Conservation (phyloP, 2,329 filamentous ascomycete genomes). For the Zasmidium cellare region DNA sequence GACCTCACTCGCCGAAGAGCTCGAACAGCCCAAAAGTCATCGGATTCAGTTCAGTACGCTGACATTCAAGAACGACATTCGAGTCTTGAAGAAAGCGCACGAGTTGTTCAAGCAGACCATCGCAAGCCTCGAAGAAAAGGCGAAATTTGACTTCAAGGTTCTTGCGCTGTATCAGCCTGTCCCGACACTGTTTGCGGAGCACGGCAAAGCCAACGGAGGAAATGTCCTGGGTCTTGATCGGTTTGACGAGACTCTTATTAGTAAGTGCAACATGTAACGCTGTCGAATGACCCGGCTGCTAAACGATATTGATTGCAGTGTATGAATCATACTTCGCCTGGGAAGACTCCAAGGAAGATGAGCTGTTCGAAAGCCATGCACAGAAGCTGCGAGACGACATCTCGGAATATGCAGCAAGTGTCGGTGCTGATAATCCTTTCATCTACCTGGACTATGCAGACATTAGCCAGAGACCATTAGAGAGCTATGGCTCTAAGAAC, state of each 20-base stretch:
- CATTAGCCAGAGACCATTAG: slow-evolving; percentile 13
- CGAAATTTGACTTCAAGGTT: slow-evolving; percentile 6
- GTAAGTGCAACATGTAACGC: background rate
- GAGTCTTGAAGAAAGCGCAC: slow-evolving; percentile 16
- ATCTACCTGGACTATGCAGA: slow-evolving; percentile 22
- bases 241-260: slow-evolving; percentile 25
- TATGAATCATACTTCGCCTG: slow-evolving; percentile 19
- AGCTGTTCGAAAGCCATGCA: slow-evolving; percentile 15
- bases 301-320: background rate
- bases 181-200: slow-evolving; percentile 33
- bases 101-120: slow-evolving; percentile 11
- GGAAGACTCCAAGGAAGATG: slow-evolving; percentile 9
- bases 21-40: slow-evolving; percentile 13
- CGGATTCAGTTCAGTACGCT: slow-evolving; percentile 17
- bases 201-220: slow-evolving; percentile 29
- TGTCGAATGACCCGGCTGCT: background rate
- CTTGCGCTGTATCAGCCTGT: slow-evolving; percentile 18
- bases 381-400: slow-evolving; percentile 16
- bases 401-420: slow-evolving; percentile 6
- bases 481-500: slow-evolving; percentile 19
- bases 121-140: slow-evolving; percentile 4
- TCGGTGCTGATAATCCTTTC: slow-evolving; percentile 14
- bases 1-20: slow-evolving; percentile 16
- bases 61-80: slow-evolving; percentile 19
- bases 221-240: slow-evolving; percentile 41